Evolutionary conservation across 106 monocot genomes (phyloP).

Genomic region (Acanthochlamys bracteata): DNA sequence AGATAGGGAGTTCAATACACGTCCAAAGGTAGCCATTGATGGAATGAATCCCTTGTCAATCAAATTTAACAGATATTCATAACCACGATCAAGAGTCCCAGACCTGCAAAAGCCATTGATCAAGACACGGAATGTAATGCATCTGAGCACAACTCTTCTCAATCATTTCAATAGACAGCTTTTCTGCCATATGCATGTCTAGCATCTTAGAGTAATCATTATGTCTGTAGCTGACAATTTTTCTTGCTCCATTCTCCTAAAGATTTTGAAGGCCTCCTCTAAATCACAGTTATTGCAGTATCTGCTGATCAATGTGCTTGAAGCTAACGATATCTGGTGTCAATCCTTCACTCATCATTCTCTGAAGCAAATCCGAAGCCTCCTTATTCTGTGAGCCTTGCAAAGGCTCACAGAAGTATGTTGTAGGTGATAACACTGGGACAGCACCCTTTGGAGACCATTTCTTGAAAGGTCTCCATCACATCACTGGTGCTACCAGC

Average conservation of each 20-base stretch:
- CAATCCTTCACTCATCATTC: constrained; percentile 55
- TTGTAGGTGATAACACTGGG: constrained; percentile 87
- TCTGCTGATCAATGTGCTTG: constrained; percentile 75
- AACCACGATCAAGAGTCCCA: constrained; percentile 47
- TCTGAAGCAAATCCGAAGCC: constrained; percentile 46
- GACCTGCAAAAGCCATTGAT: constrained; percentile 58
- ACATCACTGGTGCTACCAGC: constrained; percentile 57
- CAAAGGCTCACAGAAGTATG: constrained; percentile 84
- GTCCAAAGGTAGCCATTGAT: constrained; percentile 66
- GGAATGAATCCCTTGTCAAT: constrained; percentile 44
- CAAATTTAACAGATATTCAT: constrained; percentile 41
- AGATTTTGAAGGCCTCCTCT: constrained; percentile 50
- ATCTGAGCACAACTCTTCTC: constrained; percentile 36
- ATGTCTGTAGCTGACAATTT: constrained; percentile 48
- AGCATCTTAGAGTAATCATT: constrained; percentile 65
- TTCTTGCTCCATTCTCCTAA: constrained; percentile 40
- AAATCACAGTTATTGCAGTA: constrained; percentile 66
- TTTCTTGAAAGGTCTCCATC: constrained; percentile 61
- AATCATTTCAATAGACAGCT: constrained; percentile 65
- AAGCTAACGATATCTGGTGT: constrained; percentile 68
- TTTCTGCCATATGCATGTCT: constrained; percentile 47
- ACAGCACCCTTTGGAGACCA: constrained; percentile 55
- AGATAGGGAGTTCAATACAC: constrained; percentile 54
- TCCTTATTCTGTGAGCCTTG: constrained; percentile 42
- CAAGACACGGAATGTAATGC: constrained; percentile 59